Conservation (phyloP, 768 basidiomycete species). For the Tricholoma terreum region DNA sequence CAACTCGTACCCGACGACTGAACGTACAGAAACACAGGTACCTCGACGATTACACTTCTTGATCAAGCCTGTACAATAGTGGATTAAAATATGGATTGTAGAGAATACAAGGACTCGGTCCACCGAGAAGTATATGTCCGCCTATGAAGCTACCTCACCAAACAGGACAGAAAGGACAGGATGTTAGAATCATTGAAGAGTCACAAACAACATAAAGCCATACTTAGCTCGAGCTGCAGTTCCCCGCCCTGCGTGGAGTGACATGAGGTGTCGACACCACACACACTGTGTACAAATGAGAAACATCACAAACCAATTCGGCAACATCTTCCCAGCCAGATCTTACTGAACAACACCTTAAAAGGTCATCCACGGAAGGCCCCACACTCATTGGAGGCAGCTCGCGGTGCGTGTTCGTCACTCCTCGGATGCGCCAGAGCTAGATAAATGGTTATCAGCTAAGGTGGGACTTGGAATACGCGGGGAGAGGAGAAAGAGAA, state of each 20-base stretch:
- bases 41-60: slow-evolving; percentile 98
- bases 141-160: slow-evolving; percentile 67
- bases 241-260: slow-evolving; percentile 60
- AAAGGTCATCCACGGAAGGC: slow-evolving; percentile 86
- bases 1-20: neutral
- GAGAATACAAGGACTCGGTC: slow-evolving; percentile 8
- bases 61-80: slow-evolving; percentile 57
- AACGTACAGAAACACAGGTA: slow-evolving; percentile 21
- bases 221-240: slow-evolving; percentile 74
- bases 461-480: neutral
- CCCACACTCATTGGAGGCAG: slow-evolving; percentile 90
- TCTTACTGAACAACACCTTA: slow-evolving; percentile 67
- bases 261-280: neutral
- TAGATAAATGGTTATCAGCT: slow-evolving; percentile 23
- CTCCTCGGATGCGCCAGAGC: slow-evolving; percentile 87
- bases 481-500: neutral
- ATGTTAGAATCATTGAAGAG: neutral
- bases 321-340: slow-evolving; percentile 64
- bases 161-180: neutral
- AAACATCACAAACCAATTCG: slow-evolving; percentile 66
- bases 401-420: slow-evolving; percentile 77
- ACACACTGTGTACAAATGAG: neutral
- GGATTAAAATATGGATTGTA: neutral
- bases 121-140: slow-evolving; percentile 94
- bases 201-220: neutral